These are phyloP conservation scores for Harringtonia lauricola DNA, from an alignment of 2,329 filamentous ascomycete genomes.

Conservation along the genomic window DNA sequence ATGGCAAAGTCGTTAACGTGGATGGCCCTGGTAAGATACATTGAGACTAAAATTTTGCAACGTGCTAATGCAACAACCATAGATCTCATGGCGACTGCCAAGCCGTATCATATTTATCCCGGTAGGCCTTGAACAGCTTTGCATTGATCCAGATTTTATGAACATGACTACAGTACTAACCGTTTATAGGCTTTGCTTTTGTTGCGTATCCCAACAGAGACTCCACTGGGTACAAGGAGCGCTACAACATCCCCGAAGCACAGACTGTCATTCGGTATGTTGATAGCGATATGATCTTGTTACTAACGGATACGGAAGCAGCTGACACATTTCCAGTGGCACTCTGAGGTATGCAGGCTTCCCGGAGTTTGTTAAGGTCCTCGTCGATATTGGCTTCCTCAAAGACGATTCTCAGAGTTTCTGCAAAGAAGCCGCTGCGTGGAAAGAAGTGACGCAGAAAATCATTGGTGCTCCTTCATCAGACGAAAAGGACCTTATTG, in stretches of 20 bases:
- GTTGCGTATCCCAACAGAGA: constrained; percentile 95
- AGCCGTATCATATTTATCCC: constrained; percentile 85
- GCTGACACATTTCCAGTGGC: constrained; percentile 20
- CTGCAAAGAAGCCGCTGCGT: constrained; percentile 58
- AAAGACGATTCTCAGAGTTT: constrained; percentile 54
- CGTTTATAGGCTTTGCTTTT: constrained; percentile 56
- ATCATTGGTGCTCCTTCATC: constrained; percentile 60
- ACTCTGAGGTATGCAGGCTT: constrained; percentile 84
- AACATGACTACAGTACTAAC: too few relatives aligned
- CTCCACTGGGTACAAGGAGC: constrained; percentile 75
- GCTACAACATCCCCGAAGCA: constrained; percentile 86
- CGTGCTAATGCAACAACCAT: neutral
- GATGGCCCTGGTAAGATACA: constrained; percentile 25
- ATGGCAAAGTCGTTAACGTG: constrained; percentile 63
- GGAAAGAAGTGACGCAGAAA: constrained; percentile 77
- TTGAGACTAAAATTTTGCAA: too few relatives aligned
- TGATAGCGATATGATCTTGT: too few relatives aligned
- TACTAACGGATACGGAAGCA: neutral
- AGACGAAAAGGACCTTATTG: constrained; percentile 57
- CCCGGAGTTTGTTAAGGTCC: constrained; percentile 76
- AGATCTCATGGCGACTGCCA: constrained; percentile 76
- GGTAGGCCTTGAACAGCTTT: constrained; percentile 5
- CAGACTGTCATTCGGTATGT: constrained; percentile 62
- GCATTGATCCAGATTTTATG: neutral
- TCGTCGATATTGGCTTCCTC: constrained; percentile 87